Percentiles rank a stretch among this genome's conserved stretches.
These are phyloP conservation scores for Termitomyces sp. DNA, from an alignment of 768 basidiomycete species.

Conservation along the genomic window DNA sequence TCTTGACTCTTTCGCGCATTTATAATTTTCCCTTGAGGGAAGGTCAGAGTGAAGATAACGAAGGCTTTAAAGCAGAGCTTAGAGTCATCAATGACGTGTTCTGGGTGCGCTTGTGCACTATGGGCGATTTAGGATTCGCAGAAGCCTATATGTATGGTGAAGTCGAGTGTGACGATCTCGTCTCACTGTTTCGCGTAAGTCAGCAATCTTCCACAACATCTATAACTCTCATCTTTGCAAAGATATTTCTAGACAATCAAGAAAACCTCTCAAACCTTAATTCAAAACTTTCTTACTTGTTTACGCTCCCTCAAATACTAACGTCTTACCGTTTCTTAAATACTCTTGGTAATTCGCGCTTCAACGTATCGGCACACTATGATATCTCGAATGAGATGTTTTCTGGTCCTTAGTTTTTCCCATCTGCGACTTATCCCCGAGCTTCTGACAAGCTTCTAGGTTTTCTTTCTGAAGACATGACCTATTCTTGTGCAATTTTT, in stretches of 20 bases:
- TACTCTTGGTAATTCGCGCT: constrained; percentile 56
- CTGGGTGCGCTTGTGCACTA: constrained; percentile 51
- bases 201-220: constrained; percentile 27
- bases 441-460: not conserved
- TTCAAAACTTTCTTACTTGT: not conserved
- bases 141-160: constrained; percentile 81
- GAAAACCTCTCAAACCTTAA: not conserved
- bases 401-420: constrained; percentile 50
- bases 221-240: not conserved
- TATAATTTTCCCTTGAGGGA: not conserved
- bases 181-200: constrained; percentile 54
- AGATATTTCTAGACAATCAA: constrained; percentile 1
- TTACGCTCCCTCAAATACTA: not conserved
- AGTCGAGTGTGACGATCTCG: constrained; percentile 61
- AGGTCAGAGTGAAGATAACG: not conserved
- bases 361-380: constrained; percentile 73
- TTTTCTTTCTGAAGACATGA: not conserved
- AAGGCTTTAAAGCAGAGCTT: not conserved
- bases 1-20: not conserved
- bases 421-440: not conserved
- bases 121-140: constrained; percentile 67
- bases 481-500: not conserved
- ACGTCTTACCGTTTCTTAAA: constrained; percentile 52
- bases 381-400: constrained; percentile 80
- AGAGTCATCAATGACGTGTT: constrained; percentile 41